Conservation (phyloP, 257 asterid species). For the Nicotiana sylvestris region DNA sequence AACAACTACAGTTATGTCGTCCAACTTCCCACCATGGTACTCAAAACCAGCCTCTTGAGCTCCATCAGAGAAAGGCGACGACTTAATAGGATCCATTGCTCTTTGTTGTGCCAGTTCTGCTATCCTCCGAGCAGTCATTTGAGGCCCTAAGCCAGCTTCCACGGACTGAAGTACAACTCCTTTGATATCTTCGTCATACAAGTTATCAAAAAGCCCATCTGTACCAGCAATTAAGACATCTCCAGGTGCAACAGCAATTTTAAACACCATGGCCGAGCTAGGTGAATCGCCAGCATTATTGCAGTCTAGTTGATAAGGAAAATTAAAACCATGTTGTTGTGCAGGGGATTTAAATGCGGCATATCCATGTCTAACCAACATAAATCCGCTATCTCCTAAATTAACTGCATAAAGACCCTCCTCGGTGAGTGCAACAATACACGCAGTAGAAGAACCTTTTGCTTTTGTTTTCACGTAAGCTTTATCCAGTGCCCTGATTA, state of each 20-base stretch:
- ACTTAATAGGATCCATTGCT: constrained; percentile 7
- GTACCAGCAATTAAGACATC: constrained; percentile 18
- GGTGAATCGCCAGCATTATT: constrained; percentile 6
- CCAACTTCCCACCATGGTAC: constrained; percentile 18
- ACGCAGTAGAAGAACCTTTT: constrained; percentile 16
- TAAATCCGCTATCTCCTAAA: constrained; percentile 21
- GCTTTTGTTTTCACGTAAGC: constrained; percentile 11
- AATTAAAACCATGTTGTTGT: constrained; percentile 12
- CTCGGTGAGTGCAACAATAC: constrained; percentile 10
- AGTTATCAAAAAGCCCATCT: constrained; percentile 20
- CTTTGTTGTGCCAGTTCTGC: constrained; percentile 17
- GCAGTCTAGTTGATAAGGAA: constrained; percentile 14
- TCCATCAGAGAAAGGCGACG: constrained; percentile 18
- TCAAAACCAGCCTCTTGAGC: constrained; percentile 11
- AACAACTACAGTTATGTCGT: constrained; percentile 19
- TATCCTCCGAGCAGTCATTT: constrained; percentile 16
- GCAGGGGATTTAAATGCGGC: constrained; percentile 9
- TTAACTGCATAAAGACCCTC: constrained; percentile 7
- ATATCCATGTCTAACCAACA: constrained; percentile 10
- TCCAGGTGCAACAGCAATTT: constrained; percentile 10
- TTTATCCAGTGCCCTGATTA: not conserved
- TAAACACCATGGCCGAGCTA: constrained; percentile 10
- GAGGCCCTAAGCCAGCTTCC: constrained; percentile 16
- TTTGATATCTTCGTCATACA: constrained; percentile 12
- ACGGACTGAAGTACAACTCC: constrained; percentile 11